Evolutionary conservation across 1,284 basidiomycete species (phyloP).

Genomic region (Marasmius fiardii): DNA sequence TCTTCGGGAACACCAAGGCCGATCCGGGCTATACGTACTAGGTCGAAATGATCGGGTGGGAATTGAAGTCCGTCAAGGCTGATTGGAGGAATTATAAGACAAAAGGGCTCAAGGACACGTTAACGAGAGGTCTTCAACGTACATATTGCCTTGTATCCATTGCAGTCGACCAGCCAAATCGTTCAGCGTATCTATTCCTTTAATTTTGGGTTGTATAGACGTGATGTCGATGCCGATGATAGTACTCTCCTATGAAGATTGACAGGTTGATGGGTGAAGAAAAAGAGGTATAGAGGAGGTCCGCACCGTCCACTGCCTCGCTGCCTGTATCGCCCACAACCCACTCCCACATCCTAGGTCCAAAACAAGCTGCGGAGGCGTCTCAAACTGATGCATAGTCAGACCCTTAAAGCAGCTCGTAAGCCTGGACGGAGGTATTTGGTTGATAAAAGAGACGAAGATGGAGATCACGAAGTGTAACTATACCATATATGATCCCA

Average conservation of each 20-base stretch:
- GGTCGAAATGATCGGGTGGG: constrained; percentile 52
- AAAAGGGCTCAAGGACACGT: background rate
- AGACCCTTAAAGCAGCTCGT: constrained; percentile 42
- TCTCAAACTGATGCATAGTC: constrained; percentile 51
- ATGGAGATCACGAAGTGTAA: background rate
- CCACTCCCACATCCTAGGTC: constrained; percentile 84
- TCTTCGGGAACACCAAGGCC: constrained; percentile 70
- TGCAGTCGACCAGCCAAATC: constrained; percentile 47
- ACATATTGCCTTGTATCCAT: constrained; percentile 72
- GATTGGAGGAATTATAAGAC: constrained; percentile 9
- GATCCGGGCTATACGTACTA: constrained; percentile 58
- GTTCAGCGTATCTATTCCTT: constrained; percentile 27
- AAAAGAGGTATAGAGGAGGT: constrained; percentile 6
- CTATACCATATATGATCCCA: constrained; percentile 1
- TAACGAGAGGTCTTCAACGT: constrained; percentile 18
- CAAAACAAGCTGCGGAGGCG: constrained; percentile 51
- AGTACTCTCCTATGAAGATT: constrained; percentile 39
- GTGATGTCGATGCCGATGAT: constrained; percentile 61
- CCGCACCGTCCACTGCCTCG: constrained; percentile 59
- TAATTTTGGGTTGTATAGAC: constrained; percentile 53
- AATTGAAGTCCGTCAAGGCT: constrained; percentile 67
- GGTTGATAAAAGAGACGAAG: background rate
- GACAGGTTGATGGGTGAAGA: constrained; percentile 8
- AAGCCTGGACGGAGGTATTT: constrained; percentile 36
- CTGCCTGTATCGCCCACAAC: constrained; percentile 67